Conservation (phyloP, 106 monocot species). For the Dendrobium nobile region DNA sequence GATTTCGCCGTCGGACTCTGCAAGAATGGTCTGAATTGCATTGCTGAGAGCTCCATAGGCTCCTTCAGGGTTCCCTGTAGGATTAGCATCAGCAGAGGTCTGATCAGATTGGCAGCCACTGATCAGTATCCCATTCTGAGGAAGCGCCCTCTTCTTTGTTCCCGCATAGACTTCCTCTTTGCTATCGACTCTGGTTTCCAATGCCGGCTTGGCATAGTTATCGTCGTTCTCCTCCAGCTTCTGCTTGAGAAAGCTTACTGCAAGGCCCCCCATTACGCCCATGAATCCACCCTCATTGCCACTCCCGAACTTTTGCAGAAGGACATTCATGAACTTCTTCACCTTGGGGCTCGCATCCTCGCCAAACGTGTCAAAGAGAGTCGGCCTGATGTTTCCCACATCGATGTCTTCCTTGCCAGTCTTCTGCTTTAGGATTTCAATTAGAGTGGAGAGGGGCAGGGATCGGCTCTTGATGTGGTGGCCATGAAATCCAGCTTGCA, state of each 20-base stretch:
- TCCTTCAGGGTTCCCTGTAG: constrained; percentile 14
- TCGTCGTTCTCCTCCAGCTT: constrained; percentile 67
- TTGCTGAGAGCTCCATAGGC: constrained; percentile 93
- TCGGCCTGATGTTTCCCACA: constrained; percentile 74
- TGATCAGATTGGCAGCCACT: constrained; percentile 93
- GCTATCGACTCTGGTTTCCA: constrained; percentile 44
- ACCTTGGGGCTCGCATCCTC: constrained; percentile 92
- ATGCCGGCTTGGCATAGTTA: constrained; percentile 45
- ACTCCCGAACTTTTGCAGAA: constrained; percentile 39
- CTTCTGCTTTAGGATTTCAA: constrained; percentile 83
- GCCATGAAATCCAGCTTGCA: background rate
- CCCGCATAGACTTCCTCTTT: constrained; percentile 72
- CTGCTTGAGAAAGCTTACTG: constrained; percentile 60
- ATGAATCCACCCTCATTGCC: constrained; percentile 45
- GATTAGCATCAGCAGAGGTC: constrained; percentile 81
- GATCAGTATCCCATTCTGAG: constrained; percentile 63
- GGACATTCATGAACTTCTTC: constrained; percentile 89
- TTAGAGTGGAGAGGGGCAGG: constrained; percentile 74
- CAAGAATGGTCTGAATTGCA: constrained; percentile 74
- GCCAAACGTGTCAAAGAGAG: constrained; percentile 78
- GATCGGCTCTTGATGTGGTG: constrained; percentile 42
- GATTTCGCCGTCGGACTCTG: constrained; percentile 33
- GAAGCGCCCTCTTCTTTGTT: constrained; percentile 33
- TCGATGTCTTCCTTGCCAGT: constrained; percentile 85
- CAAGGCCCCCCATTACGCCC: constrained; percentile 63